Percentiles rank a stretch among this genome's conserved stretches.
Evolutionary conservation across 495 filamentous ascomycete genomes (phyloP).

Genomic region (Trichoderma virens): DNA sequence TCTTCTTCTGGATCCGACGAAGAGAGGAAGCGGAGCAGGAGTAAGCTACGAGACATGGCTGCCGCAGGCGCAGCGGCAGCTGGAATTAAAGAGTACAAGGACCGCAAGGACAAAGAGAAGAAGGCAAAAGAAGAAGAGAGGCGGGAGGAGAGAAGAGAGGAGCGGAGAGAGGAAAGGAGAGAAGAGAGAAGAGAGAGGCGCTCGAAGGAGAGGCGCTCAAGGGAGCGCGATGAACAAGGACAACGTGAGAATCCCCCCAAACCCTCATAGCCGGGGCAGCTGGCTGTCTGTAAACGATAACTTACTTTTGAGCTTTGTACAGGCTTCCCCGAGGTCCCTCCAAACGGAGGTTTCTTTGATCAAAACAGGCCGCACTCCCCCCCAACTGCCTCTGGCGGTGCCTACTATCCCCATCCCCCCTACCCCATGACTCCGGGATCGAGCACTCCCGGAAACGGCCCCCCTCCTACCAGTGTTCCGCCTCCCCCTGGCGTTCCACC

Average conservation of each 20-base stretch:
- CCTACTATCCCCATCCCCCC: constrained; percentile 31
- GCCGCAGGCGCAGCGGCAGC: constrained; percentile 66
- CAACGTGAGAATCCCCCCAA: constrained; percentile 13
- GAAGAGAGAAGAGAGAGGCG: constrained; percentile 17
- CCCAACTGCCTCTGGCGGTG: constrained; percentile 45
- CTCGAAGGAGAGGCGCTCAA: constrained; percentile 10
- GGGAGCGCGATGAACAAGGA: constrained; percentile 15
- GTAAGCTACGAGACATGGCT: constrained; percentile 57
- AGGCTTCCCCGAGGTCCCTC: constrained; percentile 36
- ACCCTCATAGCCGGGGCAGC: neutral
- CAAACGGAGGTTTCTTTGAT: constrained; percentile 28
- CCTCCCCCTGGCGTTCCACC: constrained; percentile 24
- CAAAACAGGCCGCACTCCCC: constrained; percentile 38
- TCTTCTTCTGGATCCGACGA: constrained; percentile 37
- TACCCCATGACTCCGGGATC: constrained; percentile 17
- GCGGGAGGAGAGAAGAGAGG: constrained; percentile 21
- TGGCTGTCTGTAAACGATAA: neutral
- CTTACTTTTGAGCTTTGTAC: constrained; percentile 1
- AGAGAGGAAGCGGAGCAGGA: constrained; percentile 49
- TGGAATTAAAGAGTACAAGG: constrained; percentile 66
- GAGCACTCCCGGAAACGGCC: constrained; percentile 2
- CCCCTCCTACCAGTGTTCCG: neutral
- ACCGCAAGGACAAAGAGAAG: constrained; percentile 36
- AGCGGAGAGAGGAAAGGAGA: constrained; percentile 18
- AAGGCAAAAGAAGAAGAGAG: constrained; percentile 24